A percentile compares a stretch with the other conserved stretches of the same genome.
Evolutionary conservation across 148 eudicot genomes (phyloP).

Genomic region (Fagopyrum homotropicum): DNA sequence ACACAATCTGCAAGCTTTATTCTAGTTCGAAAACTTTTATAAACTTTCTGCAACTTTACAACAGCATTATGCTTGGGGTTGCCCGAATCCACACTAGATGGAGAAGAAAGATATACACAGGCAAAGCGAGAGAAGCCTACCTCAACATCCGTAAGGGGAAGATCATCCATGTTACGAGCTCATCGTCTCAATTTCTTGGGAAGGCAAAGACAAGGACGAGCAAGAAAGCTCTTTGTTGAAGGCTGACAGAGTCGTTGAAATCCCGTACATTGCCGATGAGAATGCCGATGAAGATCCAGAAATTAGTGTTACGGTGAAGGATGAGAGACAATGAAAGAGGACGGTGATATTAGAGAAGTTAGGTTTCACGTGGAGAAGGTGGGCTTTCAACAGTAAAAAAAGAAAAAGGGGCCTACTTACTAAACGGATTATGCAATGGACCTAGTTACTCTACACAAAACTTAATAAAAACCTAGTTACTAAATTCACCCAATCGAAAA

Average conservation of each 20-base stretch:
- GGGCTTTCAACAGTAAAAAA: no score
- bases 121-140: constrained; percentile 88
- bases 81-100: background rate
- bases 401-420: no score
- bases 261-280: constrained; percentile 75
- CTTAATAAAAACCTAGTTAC: no score
- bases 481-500: no score
- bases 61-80: constrained; percentile 29
- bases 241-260: constrained; percentile 44
- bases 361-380: constrained; percentile 3
- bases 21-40: no score
- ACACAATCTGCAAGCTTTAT: no score
- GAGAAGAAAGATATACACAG: background rate
- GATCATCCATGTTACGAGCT: constrained; percentile 80
- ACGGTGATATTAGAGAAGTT: no score
- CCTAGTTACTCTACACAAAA: no score
- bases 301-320: no score
- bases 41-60: constrained; percentile 45
- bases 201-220: constrained; percentile 55
- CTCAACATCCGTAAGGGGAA: constrained; percentile 87
- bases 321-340: no score
- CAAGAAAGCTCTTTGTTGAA: constrained; percentile 21
- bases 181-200: constrained; percentile 35
- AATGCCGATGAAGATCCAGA: constrained; percentile 67
- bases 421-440: no score